Evolutionary conservation across 192 early-diverging fungal species (phyloP).

Genomic region (Gryganskiella cystojenkinii): DNA sequence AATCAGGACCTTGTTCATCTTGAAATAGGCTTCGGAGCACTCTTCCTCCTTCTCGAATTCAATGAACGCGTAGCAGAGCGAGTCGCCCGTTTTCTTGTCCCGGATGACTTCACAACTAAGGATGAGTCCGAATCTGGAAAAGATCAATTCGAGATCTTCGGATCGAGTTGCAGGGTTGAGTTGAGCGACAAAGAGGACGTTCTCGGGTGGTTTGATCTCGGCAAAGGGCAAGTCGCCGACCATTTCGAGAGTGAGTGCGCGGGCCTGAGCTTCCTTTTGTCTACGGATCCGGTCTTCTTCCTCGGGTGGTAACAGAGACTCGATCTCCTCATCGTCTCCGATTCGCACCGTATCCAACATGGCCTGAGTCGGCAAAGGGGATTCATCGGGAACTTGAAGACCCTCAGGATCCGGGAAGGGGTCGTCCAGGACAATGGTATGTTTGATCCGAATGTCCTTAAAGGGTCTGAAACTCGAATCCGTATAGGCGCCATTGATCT

Average conservation of each 20-base stretch:
- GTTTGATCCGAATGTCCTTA: conserved; percentile 88
- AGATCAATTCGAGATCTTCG: conserved; percentile 93
- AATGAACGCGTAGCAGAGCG: conserved; percentile 95
- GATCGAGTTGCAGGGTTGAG: conserved; percentile 90
- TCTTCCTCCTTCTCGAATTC: conserved; percentile 91
- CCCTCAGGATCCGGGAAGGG: conserved; percentile 88
- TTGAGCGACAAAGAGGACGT: conserved; percentile 96
- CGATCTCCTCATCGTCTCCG: conserved; percentile 82
- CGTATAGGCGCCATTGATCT: conserved; percentile 75
- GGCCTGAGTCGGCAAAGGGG: conserved; percentile 81
- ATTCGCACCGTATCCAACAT: conserved; percentile 79
- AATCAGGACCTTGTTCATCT: conserved; percentile 97
- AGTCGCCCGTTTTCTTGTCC: conserved; percentile 84
- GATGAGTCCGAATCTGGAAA: conserved; percentile 92
- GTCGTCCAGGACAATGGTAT: conserved; percentile 93
- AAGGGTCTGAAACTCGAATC: conserved; percentile 83
- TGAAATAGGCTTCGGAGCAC: conserved; percentile 94
- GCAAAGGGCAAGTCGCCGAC: conserved; percentile 97
- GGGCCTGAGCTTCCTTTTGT: conserved; percentile 82
- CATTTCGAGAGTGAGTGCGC: conserved; percentile 97
- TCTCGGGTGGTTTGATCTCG: conserved; percentile 97
- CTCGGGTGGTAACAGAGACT: conserved; percentile 66
- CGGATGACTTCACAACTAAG: conserved; percentile 91
- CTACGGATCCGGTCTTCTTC: conserved; percentile 73
- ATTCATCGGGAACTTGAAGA: conserved; percentile 70